These are phyloP conservation scores for Dioscorea zingiberensis DNA, from an alignment of 106 monocot genomes.

Conservation along the genomic window DNA sequence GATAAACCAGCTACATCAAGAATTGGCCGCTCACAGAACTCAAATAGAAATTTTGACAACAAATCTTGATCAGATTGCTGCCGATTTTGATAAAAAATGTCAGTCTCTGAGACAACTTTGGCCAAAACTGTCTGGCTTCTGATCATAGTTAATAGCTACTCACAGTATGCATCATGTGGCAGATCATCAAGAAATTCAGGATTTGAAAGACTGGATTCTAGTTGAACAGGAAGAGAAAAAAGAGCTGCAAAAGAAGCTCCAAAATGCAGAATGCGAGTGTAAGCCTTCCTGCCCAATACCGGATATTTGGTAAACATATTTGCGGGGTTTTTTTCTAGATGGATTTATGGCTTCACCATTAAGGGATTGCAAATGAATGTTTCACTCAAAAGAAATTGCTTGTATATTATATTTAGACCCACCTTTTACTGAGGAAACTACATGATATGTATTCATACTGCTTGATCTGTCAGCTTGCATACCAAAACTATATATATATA, in stretches of 20 bases:
- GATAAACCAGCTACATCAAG: constrained; percentile 36
- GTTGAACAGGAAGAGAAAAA: constrained; percentile 75
- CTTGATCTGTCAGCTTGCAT: neutral
- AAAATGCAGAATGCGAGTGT: constrained; percentile 63
- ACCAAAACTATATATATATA: neutral
- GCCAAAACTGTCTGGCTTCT: no score
- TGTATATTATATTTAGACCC: no score
- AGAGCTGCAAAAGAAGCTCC: constrained; percentile 39
- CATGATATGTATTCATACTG: no score
- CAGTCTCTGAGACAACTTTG: neutral
- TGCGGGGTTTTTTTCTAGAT: neutral
- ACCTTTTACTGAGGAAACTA: no score
- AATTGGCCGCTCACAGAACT: constrained; percentile 32
- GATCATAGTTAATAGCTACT: no score
- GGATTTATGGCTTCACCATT: no score
- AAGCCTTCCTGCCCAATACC: constrained; percentile 6
- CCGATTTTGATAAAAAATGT: constrained; percentile 42
- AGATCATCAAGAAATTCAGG: constrained; percentile 59
- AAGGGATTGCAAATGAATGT: no score
- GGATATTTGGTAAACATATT: neutral
- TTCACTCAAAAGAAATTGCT: no score
- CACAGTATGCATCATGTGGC: neutral
- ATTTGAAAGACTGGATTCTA: constrained; percentile 52
- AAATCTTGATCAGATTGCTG: constrained; percentile 29
- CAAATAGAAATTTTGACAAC: constrained; percentile 26